Conservation (phyloP, 352 stramenopile genomes). For the Aphanomyces invadans region DNA sequence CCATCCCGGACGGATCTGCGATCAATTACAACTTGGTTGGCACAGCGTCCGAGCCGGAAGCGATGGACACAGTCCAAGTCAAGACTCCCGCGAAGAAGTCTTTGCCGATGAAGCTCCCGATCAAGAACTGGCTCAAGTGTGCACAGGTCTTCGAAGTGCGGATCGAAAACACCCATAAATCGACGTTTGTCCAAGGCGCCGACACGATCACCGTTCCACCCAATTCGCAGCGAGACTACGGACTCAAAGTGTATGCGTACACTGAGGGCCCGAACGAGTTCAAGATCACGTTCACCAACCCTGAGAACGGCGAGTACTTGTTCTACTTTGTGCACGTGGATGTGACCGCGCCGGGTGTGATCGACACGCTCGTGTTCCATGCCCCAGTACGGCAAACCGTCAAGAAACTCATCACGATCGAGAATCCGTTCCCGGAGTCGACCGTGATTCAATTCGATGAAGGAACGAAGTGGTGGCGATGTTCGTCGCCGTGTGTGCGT, state of each 20-base stretch:
- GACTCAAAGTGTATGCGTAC: slow-evolving; percentile 85
- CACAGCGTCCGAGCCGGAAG: slow-evolving; percentile 49
- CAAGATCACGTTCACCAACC: slow-evolving; percentile 73
- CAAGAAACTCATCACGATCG: slow-evolving; percentile 79
- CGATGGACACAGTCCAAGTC: slow-evolving; percentile 34
- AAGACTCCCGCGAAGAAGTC: slow-evolving; percentile 75
- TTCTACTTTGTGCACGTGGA: slow-evolving; percentile 49
- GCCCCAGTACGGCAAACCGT: slow-evolving; percentile 75
- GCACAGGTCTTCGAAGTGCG: slow-evolving; percentile 68
- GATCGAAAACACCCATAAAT: slow-evolving; percentile 42
- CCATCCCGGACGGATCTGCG: slow-evolving; percentile 83
- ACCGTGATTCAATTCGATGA: slow-evolving; percentile 50
- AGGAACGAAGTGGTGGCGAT: slow-evolving; percentile 67
- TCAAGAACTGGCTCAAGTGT: slow-evolving; percentile 82
- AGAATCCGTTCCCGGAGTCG: slow-evolving; percentile 74
- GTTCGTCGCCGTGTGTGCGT: slow-evolving; percentile 56
- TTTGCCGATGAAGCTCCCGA: slow-evolving; percentile 49
- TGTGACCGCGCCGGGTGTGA: slow-evolving; percentile 49
- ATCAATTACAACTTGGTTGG: slow-evolving; percentile 83
- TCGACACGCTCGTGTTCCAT: slow-evolving; percentile 77
- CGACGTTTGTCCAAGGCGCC: slow-evolving; percentile 56
- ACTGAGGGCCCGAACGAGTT: slow-evolving; percentile 55
- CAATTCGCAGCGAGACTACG: slow-evolving; percentile 58
- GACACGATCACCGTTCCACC: slow-evolving; percentile 58
- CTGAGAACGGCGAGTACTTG: slow-evolving; percentile 78